Percentiles rank a stretch among this genome's conserved stretches.
phyloP scores from a whole-genome alignment of 129 eudicot species.

The Daucus carota region DNA sequence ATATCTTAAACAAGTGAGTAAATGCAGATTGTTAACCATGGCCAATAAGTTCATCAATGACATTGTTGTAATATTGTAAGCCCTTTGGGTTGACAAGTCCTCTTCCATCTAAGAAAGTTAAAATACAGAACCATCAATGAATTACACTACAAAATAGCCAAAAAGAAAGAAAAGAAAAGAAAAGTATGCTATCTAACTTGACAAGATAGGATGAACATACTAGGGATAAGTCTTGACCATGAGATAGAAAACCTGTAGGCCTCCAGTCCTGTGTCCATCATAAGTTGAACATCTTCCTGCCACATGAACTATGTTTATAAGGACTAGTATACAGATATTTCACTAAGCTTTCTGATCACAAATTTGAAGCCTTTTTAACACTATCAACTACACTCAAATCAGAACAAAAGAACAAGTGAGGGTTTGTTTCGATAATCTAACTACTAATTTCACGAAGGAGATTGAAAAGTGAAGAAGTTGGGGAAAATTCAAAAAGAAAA shows the following conservation, averaged over 20 bases:
- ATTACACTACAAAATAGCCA: neutral
- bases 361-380: neutral
- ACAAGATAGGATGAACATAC: slow-evolving; percentile 30
- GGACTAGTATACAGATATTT: neutral
- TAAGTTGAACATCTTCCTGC: slow-evolving; percentile 67
- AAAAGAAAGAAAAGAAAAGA: neutral
- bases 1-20: slow-evolving; percentile 1
- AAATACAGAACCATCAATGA: neutral
- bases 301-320: neutral
- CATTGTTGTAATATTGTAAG: slow-evolving; percentile 51
- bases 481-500: neutral
- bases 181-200: neutral
- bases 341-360: neutral
- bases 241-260: slow-evolving; percentile 73
- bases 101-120: slow-evolving; percentile 49
- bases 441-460: neutral
- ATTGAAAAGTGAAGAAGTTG: neutral
- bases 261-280: slow-evolving; percentile 59
- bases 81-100: slow-evolving; percentile 59
- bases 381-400: neutral
- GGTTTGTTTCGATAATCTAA: neutral
- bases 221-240: slow-evolving; percentile 81
- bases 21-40: slow-evolving; percentile 35
- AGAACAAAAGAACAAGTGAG: neutral
- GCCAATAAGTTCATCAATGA: slow-evolving; percentile 50